Percentiles rank a stretch among this genome's conserved stretches.
phyloP scores from a whole-genome alignment of 1,284 basidiomycete genomes.

The Cutaneotrichosporon mucoides region DNA sequence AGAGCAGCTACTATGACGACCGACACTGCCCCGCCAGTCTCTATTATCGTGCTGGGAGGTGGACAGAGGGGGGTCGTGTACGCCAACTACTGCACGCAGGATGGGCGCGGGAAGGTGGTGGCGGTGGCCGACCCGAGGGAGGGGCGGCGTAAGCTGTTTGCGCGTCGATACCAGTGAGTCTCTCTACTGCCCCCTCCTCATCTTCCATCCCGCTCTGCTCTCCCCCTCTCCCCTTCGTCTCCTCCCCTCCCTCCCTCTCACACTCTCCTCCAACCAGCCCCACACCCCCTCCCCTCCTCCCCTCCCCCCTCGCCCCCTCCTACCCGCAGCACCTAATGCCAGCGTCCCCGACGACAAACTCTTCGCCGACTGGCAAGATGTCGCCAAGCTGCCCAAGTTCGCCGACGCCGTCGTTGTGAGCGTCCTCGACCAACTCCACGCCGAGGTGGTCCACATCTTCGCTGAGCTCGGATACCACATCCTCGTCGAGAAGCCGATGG shows the following conservation, averaged over 20 bases:
- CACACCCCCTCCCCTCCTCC: too few relatives aligned
- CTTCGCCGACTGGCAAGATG: slow-evolving; percentile 67
- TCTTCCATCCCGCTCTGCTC: not conserved
- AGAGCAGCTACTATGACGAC: slow-evolving; percentile 6
- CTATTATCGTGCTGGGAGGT: slow-evolving; percentile 63
- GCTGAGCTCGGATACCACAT: slow-evolving; percentile 76
- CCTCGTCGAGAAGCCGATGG: slow-evolving; percentile 86
- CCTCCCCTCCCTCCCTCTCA: too few relatives aligned
- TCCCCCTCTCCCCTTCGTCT: too few relatives aligned
- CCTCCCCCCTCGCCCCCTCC: too few relatives aligned
- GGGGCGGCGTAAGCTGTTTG: slow-evolving; percentile 60
- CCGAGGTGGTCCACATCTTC: slow-evolving; percentile 67
- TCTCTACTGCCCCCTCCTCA: not conserved
- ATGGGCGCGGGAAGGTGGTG: slow-evolving; percentile 66
- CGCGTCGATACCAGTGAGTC: slow-evolving; percentile 52
- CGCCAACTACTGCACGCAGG: slow-evolving; percentile 60
- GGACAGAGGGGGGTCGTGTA: slow-evolving; percentile 77
- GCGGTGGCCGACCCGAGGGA: slow-evolving; percentile 76
- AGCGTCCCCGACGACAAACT: slow-evolving; percentile 61
- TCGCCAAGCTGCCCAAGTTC: slow-evolving; percentile 62
- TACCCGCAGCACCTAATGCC: not conserved
- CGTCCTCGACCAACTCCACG: slow-evolving; percentile 67
- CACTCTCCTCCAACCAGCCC: too few relatives aligned
- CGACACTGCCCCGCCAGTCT: slow-evolving; percentile 44
- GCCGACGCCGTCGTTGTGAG: slow-evolving; percentile 74